Evolutionary conservation across 2,329 filamentous ascomycete species (phyloP).

Genomic region (Basipetospora chlamydospora): DNA sequence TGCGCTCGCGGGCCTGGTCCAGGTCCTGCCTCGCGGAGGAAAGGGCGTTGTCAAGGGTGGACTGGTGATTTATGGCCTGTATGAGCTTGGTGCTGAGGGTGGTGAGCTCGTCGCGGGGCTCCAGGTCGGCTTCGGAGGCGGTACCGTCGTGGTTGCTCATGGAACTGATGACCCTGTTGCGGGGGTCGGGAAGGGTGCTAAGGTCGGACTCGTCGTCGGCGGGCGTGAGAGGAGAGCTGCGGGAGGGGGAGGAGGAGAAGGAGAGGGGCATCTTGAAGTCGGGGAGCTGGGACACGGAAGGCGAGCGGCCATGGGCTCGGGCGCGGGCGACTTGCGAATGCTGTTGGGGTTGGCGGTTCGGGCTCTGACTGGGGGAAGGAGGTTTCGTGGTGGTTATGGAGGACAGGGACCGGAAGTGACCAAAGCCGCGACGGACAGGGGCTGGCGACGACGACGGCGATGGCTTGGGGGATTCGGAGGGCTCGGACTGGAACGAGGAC

Average conservation of each 20-base stretch:
- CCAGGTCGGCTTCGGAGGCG: conserved; percentile 30
- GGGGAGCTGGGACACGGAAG: conserved; percentile 21
- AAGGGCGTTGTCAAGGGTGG: conserved; percentile 75
- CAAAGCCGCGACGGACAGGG: conserved; percentile 21
- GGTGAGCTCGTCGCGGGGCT: conserved; percentile 61
- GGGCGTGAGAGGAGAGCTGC: conserved; percentile 20
- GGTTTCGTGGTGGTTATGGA: conserved; percentile 30
- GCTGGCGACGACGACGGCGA: conserved; percentile 14
- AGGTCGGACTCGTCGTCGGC: conserved; percentile 42
- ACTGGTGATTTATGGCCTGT: conserved; percentile 94
- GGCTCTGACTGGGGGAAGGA: conserved; percentile 15
- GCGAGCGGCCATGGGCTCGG: conserved; percentile 18
- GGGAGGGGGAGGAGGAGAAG: conserved; percentile 20
- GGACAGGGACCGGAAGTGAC: conserved; percentile 39
- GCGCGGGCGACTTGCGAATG: no score
- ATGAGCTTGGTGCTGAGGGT: conserved; percentile 90
- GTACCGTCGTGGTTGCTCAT: conserved; percentile 19
- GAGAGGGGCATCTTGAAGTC: conserved; percentile 16
- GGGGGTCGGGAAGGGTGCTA: conserved; percentile 54
- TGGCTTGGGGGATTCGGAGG: background rate
- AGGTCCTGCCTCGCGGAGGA: conserved; percentile 73
- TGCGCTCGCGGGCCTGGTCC: conserved; percentile 52
- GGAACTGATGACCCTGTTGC: conserved; percentile 36
- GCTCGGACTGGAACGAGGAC: conserved; percentile 1
- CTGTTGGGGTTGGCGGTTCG: no score